phyloP scores from a whole-genome alignment of 1,139 yeast genomes.

The Scheffersomyces insectosa region DNA sequence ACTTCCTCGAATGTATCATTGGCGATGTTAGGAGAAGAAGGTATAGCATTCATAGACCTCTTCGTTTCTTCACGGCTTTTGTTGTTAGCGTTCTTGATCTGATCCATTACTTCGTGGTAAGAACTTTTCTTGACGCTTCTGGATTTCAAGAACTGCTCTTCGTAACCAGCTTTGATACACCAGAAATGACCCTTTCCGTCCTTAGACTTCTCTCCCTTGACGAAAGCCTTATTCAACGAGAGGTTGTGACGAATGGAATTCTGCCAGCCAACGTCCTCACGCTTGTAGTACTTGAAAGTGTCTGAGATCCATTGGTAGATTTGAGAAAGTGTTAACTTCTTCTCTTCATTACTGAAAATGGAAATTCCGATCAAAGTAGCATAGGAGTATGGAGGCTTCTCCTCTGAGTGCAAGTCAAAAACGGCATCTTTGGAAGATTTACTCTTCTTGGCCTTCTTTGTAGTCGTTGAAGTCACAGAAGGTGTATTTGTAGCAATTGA shows the following conservation, averaged over 20 bases:
- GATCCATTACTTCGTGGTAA: slow-evolving; percentile 49
- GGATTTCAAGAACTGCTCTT: slow-evolving; percentile 75
- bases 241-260: slow-evolving; percentile 86
- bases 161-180: slow-evolving; percentile 84
- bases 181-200: slow-evolving; percentile 98
- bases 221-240: slow-evolving; percentile 82
- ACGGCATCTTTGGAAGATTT: slow-evolving; percentile 29
- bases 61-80: slow-evolving; percentile 12
- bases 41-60: slow-evolving; percentile 27
- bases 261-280: slow-evolving; percentile 93
- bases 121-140: slow-evolving; percentile 49
- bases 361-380: slow-evolving; percentile 96
- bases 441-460: slow-evolving; percentile 26
- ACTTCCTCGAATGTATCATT: slow-evolving; percentile 6
- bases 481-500: slow-evolving; percentile 7
- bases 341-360: slow-evolving; percentile 77
- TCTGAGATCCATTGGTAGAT: slow-evolving; percentile 92
- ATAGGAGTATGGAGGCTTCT: slow-evolving; percentile 91
- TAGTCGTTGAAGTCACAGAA: neutral
- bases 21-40: slow-evolving; percentile 34
- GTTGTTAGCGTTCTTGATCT: slow-evolving; percentile 22
- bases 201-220: slow-evolving; percentile 87
- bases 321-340: slow-evolving; percentile 82
- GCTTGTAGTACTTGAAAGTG: slow-evolving; percentile 80
- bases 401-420: slow-evolving; percentile 43